phyloP scores from a whole-genome alignment of 305 asterid species.

The Solanum chacoense region DNA sequence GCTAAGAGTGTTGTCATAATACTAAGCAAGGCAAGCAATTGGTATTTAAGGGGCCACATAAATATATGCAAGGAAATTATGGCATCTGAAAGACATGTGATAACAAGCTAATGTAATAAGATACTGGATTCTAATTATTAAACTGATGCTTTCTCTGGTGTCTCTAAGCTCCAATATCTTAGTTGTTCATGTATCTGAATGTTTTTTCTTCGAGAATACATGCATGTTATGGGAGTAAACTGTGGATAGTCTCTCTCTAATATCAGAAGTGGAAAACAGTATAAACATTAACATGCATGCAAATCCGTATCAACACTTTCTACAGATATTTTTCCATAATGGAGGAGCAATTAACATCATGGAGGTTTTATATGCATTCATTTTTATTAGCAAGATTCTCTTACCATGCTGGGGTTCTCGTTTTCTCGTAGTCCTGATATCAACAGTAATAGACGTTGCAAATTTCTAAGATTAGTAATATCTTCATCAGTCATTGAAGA shows the following conservation, averaged over 20 bases:
- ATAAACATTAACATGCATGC: neutral
- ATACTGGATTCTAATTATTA: neutral
- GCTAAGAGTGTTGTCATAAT: neutral
- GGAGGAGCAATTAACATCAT: neutral
- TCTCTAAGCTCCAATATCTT: neutral
- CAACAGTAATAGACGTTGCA: slow-evolving; percentile 59
- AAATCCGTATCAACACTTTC: neutral
- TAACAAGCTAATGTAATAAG: neutral
- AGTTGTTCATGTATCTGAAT: neutral
- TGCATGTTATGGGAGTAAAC: neutral
- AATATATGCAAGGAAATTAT: neutral
- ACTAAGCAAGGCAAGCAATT: neutral
- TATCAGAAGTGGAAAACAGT: neutral
- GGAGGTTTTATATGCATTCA: neutral
- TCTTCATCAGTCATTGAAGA: slow-evolving; percentile 76
- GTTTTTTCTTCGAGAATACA: neutral
- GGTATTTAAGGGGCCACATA: neutral
- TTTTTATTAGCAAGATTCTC: neutral
- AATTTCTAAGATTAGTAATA: slow-evolving; percentile 55
- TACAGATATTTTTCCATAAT: neutral
- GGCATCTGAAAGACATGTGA: neutral
- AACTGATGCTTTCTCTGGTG: neutral
- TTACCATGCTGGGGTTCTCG: slow-evolving; percentile 35
- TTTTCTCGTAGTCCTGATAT: slow-evolving; percentile 43
- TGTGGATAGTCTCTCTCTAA: neutral